phyloP scores from a whole-genome alignment of 768 basidiomycete species.

The Daedaleopsis nitida region DNA sequence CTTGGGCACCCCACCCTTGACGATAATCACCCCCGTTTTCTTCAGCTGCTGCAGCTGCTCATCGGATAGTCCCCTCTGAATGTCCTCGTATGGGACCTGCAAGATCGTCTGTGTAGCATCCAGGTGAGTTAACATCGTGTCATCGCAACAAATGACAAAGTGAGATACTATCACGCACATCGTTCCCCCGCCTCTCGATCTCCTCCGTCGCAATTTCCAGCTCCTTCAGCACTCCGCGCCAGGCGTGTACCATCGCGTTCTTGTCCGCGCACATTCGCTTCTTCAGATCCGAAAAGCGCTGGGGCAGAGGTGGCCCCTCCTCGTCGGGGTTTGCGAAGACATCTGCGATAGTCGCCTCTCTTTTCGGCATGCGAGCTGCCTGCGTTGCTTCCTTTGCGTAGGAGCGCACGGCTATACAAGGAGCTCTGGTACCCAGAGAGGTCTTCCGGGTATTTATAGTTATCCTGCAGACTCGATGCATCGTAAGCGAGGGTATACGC shows the following conservation, averaged over 20 bases:
- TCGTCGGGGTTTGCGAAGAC: slow-evolving; percentile 49
- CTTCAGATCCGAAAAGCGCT: slow-evolving; percentile 64
- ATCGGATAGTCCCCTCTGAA: slow-evolving; percentile 49
- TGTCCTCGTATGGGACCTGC: slow-evolving; percentile 44
- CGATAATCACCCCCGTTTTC: slow-evolving; percentile 54
- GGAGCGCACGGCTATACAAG: too few species aligned
- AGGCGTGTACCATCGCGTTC: slow-evolving; percentile 49
- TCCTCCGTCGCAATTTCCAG: slow-evolving; percentile 49
- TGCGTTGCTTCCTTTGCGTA: too few species aligned
- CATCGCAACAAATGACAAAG: not conserved
- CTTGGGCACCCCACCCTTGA: slow-evolving; percentile 57
- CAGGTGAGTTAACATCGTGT: not conserved
- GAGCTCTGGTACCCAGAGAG: too few species aligned
- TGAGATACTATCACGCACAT: slow-evolving; percentile 37
- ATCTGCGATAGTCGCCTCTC: slow-evolving; percentile 45
- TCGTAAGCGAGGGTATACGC: not conserved
- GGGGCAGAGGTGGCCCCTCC: slow-evolving; percentile 46
- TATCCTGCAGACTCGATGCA: not conserved
- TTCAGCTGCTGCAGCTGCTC: slow-evolving; percentile 48
- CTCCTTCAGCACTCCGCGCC: slow-evolving; percentile 55
- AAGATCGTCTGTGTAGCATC: slow-evolving; percentile 49
- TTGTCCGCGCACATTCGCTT: slow-evolving; percentile 43
- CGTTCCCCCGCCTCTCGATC: slow-evolving; percentile 47
- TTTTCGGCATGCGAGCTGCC: slow-evolving; percentile 15
- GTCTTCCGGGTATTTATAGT: too few species aligned